phyloP scores from a whole-genome alignment of 768 basidiomycete genomes.

The Termitomyces sp. region DNA sequence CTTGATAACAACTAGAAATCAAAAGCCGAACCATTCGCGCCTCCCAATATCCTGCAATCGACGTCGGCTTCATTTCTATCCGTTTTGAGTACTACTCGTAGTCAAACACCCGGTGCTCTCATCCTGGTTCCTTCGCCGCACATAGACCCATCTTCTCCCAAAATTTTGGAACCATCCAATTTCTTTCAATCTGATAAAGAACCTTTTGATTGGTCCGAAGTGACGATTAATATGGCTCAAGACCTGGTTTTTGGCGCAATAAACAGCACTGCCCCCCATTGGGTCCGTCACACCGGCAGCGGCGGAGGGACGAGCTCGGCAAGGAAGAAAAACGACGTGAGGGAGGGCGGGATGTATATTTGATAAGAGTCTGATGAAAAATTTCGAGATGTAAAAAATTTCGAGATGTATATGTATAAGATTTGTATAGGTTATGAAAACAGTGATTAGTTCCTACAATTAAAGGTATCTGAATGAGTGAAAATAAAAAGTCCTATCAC shows the following conservation, averaged over 20 bases:
- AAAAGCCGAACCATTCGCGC: slow-evolving; percentile 37
- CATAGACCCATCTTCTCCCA: slow-evolving; percentile 39
- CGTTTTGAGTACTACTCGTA: slow-evolving; percentile 23
- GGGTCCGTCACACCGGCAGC: slow-evolving; percentile 14
- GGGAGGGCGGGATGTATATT: slow-evolving; percentile 54
- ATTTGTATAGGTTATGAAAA: neutral
- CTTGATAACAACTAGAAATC: slow-evolving; percentile 27
- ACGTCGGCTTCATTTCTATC: slow-evolving; percentile 54
- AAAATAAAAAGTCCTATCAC: slow-evolving; percentile 1
- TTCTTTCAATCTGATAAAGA: slow-evolving; percentile 31
- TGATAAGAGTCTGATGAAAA: slow-evolving; percentile 17
- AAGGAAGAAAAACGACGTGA: slow-evolving; percentile 29
- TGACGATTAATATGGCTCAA: slow-evolving; percentile 32
- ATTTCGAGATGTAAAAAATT: neutral
- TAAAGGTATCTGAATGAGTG: slow-evolving; percentile 1
- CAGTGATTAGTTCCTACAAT: neutral
- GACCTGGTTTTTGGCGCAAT: slow-evolving; percentile 32
- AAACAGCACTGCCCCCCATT: slow-evolving; percentile 22
- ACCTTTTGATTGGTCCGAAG: slow-evolving; percentile 32
- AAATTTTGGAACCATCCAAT: slow-evolving; percentile 30
- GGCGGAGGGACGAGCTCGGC: neutral
- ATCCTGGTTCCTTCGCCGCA: slow-evolving; percentile 49
- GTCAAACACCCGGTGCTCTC: slow-evolving; percentile 24
- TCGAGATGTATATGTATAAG: neutral
- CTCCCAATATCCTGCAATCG: slow-evolving; percentile 57